Evolutionary conservation across 179 eudicot genomes (phyloP).

Genomic region (Sideroxylon spinosum): DNA sequence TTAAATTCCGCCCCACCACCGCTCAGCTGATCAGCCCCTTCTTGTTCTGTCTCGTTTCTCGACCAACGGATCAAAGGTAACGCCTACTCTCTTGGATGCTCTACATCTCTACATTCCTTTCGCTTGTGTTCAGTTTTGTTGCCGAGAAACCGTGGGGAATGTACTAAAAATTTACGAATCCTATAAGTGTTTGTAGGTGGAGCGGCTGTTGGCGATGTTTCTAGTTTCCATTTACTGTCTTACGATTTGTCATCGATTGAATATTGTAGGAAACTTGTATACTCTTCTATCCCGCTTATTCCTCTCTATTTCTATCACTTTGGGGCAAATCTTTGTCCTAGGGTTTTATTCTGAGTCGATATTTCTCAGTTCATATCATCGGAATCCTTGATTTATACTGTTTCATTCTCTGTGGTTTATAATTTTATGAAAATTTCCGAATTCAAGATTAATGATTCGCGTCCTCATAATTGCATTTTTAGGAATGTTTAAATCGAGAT

Average conservation of each 20-base stretch:
- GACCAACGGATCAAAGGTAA: not conserved
- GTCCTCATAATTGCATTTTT: not conserved
- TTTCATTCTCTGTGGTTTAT: not conserved
- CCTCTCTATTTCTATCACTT: not conserved
- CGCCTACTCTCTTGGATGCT: not conserved
- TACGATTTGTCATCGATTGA: not conserved
- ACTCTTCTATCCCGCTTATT: not conserved
- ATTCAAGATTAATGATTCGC: not conserved
- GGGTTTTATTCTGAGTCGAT: constrained; percentile 1
- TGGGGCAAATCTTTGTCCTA: not conserved
- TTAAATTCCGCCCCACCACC: constrained; percentile 15
- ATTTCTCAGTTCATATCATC: not conserved
- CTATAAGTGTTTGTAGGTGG: not conserved
- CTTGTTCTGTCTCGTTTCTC: not conserved
- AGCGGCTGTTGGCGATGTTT: not conserved
- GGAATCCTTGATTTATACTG: not conserved
- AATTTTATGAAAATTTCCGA: not conserved
- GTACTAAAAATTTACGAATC: not conserved
- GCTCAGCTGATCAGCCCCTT: not conserved
- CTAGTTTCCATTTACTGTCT: not conserved
- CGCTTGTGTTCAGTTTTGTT: not conserved
- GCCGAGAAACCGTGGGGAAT: not conserved
- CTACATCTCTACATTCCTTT: not conserved
- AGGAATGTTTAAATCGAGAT: not conserved
- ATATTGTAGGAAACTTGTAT: not conserved